Evolutionary conservation across 2,329 filamentous ascomycete genomes (phyloP).

Genomic region (Dothideomycetidae sp.): DNA sequence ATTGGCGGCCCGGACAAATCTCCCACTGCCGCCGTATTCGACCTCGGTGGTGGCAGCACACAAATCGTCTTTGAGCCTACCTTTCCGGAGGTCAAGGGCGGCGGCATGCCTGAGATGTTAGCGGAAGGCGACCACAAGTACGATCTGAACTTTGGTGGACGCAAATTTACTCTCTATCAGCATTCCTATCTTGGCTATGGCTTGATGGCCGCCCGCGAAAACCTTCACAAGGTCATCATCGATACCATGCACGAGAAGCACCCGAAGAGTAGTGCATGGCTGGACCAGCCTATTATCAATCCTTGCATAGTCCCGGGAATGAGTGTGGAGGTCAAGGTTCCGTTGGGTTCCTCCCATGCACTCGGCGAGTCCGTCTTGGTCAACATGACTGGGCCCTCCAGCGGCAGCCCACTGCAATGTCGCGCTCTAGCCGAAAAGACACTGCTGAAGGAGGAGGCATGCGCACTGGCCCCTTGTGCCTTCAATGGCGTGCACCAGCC

Average conservation of each 20-base stretch:
- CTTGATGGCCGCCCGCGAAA: constrained; percentile 83
- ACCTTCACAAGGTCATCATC: constrained; percentile 64
- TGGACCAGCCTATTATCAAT: constrained; percentile 57
- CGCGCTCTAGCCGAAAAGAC: constrained; percentile 82
- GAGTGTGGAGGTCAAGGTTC: constrained; percentile 57
- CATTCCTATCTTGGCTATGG: constrained; percentile 96
- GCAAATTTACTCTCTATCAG: constrained; percentile 86
- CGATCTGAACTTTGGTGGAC: constrained; percentile 74
- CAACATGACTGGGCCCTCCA: constrained; percentile 76
- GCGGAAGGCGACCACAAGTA: constrained; percentile 93
- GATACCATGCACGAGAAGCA: constrained; percentile 53
- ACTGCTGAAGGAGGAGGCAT: constrained; percentile 71
- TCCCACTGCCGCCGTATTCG: constrained; percentile 86
- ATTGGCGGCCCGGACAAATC: constrained; percentile 85
- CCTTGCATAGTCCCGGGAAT: constrained; percentile 78
- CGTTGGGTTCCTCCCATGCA: constrained; percentile 50
- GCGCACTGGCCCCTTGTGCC: constrained; percentile 78
- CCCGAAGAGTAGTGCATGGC: constrained; percentile 47
- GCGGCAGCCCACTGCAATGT: constrained; percentile 69
- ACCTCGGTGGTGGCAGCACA: constrained; percentile 90
- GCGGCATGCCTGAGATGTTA: constrained; percentile 75
- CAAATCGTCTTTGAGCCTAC: constrained; percentile 98
- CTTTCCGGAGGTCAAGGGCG: constrained; percentile 57
- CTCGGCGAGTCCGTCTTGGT: constrained; percentile 53
- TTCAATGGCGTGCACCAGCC: constrained; percentile 98